Evolutionary conservation across 352 stramenopile genomes (phyloP), one percentile per base, ranked within the genome.

Genomic region (Phytophthora palmivora): DNA sequence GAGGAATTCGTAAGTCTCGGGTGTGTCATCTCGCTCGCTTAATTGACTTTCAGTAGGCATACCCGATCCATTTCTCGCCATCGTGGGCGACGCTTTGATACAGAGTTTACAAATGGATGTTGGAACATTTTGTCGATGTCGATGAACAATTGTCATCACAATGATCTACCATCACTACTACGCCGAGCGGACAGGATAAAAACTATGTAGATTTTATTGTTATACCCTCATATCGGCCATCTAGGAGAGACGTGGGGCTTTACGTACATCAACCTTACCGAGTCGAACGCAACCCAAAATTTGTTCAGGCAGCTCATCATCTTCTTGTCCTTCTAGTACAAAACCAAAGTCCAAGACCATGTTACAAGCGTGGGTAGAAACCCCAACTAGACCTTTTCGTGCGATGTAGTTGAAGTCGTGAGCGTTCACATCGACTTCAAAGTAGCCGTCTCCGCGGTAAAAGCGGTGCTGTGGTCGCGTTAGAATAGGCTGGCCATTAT

Each of bases 281-380:
- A 94, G 70, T 7, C 81, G 75, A n/a, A 94, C 85, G 42, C 75
- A 69, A 6, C 85, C 85, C 7, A 94, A 60, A 22, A 94, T 86
- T 43, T 92, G 85, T 42, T 94, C 85, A 3, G 85, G 85, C 18
- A 94, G 68, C 36, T 94, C 85, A 10, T 76, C 6, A 60, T 92
- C 83, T 42, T 94, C 83, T 36, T 94, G 83, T 6, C 85, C 85
- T 58, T 94, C 85, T 1, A 94, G 58, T 14, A 94, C 83, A 54
- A 89, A 92, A 18, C 83, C 85, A 76, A 94, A 94, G 65, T 94
- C 85, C 21, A 94, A 68, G 19, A 92, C 62, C 85, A 94, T 94
- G 65, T 89, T 88, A 36, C 76, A 75, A 39, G 90, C 89, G 54
- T 94, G 85, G 12, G 82, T 78, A 0, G 85, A 85, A 16, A 94